Conservation (phyloP, 2,329 filamentous ascomycete genomes). For the Truncatella angustata region DNA sequence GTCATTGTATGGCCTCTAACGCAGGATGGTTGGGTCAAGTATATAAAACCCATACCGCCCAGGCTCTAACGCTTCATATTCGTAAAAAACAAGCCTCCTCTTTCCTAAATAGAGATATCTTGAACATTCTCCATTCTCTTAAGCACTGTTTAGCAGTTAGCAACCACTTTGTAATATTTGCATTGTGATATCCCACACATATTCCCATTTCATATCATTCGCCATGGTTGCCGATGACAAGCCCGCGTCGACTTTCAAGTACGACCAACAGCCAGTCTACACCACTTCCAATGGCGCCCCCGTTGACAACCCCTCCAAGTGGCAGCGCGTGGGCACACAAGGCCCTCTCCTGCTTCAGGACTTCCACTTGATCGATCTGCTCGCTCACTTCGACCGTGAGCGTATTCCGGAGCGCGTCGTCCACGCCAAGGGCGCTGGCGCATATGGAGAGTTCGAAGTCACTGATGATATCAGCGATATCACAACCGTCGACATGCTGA, state of each 20-base stretch:
- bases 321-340: slow-evolving; percentile 52
- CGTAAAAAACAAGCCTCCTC: too few species aligned
- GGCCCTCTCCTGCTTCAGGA: slow-evolving; percentile 63
- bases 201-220: background rate
- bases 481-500: slow-evolving; percentile 41
- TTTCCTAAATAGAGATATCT: too few species aligned
- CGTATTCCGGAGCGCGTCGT: slow-evolving; percentile 47
- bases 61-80: too few species aligned
- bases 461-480: slow-evolving; percentile 50
- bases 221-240: slow-evolving; percentile 42
- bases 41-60: too few species aligned
- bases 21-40: too few species aligned
- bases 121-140: too few species aligned
- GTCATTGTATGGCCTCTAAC: too few species aligned
- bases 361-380: slow-evolving; percentile 63
- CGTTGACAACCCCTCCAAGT: slow-evolving; percentile 46
- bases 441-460: slow-evolving; percentile 41
- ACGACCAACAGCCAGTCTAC: slow-evolving; percentile 57
- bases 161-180: background rate
- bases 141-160: too few species aligned
- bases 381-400: slow-evolving; percentile 53
- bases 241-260: slow-evolving; percentile 43
- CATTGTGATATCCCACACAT: background rate
- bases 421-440: slow-evolving; percentile 36
- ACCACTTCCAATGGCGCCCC: slow-evolving; percentile 60